Evolutionary conservation across 805 yeast species (phyloP), one percentile per base, ranked within the genome.

Genomic region (Myxozyma geophila): DNA sequence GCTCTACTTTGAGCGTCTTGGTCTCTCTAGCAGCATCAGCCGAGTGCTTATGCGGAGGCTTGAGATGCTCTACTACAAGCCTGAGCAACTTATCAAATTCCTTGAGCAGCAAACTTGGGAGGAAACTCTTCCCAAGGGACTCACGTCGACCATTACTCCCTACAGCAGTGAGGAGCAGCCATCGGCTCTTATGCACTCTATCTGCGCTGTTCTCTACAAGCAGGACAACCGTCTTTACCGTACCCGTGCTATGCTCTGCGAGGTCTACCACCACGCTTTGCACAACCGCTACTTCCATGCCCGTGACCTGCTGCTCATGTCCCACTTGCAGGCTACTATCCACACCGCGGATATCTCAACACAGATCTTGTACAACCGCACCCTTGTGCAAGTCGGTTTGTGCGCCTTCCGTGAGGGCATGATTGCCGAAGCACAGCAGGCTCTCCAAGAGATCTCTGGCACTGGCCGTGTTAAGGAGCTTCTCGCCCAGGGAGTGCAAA

Each of bases 301-400:
- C 49, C 87, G 96, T 76, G 96, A 90, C 70, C 85, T 93, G 85
- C 83, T 95, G 77, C 82, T 92, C 72, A 82, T 85, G 80, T 90
- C 97, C 21, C 95, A 92, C 75, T 79, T 92, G 72, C 96, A 90
- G 80, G 81, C 89, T 37, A 82, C 88, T 52, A 90, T 93, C 71
- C 90, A 90, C 76, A 84, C 87, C 55, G 88, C 96, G 40, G 98
- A 93, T 72, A 85, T 96, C 40, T 80, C 87, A 43, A 79, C 93
- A 70, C 99, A 95, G 82, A 92, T 95, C 60, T 82, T 91, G 71
- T 95, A 91, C 83, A 95, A 95, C 83, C 85, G 99, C 77, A 92
- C 97, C 17, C 83, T 95, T 67, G 98, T 91, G 67, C 99, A 95
- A 79, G 84, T 96, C 68, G 99, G 99, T 64, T 83, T 95, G 70